Base-by-base conservation (phyloP, 2,329 filamentous ascomycete species). In the Aspergillus unguis region DNA sequence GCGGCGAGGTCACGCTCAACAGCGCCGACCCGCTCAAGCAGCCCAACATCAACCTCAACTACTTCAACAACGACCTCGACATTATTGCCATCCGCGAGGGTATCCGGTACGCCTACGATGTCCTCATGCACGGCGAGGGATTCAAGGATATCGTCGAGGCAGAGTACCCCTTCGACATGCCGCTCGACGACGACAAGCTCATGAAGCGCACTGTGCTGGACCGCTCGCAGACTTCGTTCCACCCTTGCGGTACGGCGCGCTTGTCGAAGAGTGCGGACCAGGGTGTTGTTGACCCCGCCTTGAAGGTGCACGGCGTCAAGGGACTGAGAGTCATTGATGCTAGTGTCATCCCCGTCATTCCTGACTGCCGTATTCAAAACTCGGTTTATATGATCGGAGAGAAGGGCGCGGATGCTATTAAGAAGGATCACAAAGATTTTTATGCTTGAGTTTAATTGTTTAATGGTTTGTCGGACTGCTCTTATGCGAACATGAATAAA, bases 141-240 rank as follows among this genome's bases (percentile, higher is more conserved):
- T 79, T 85, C 67, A 81, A 71, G 58, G 70, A 73, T 44, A 57
- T 73, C 23, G 55, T 72, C 23, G 56, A 58, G 5, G 57, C 45
- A 6, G 69, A 73, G 74, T 86, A 85, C 61, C 83, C 83, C 0
- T 85, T 80, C 81, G 68, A 75, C 0, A 83, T 85, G 80, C 82
- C 82, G 0, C 72, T 78, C 2, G 61, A 80, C 9, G 75, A 74
- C 1, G 80, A 85, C 47, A 76, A 79, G 52, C 77, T 70, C 1
- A 85, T 85, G 82, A 77, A 79, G 38, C 73, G 74, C 45, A 69
- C 75, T 36, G 77, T 85, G 9, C 65, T 85, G 6, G 82, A 85
- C 50, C 72, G 82, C 11, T 37, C 33, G n/a, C 44, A 47, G 35
- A 47, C 44, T 37, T 26, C 23, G 26, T 47, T 47, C 32, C 44